Conservation (phyloP, 129 eudicot species). For the Chrysanthemum seticuspe region DNA sequence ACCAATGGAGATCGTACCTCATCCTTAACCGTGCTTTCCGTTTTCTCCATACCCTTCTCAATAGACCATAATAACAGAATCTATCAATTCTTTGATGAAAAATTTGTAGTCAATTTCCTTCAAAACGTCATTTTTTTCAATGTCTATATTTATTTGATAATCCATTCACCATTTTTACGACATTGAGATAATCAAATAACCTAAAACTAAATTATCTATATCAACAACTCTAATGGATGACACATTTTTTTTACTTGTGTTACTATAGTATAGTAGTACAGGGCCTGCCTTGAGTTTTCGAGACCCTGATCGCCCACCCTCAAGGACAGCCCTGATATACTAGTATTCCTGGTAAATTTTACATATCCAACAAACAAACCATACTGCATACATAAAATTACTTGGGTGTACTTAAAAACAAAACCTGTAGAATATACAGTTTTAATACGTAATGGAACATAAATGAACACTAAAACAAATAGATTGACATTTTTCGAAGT, state of each 20-base stretch:
- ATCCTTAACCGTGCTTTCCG: constrained; percentile 20
- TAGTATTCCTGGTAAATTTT: too few relatives aligned
- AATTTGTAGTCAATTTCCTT: not conserved
- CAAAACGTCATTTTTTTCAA: not conserved
- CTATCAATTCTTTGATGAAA: not conserved
- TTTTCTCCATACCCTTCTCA: constrained; percentile 24
- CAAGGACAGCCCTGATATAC: too few relatives aligned
- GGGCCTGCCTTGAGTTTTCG: too few relatives aligned
- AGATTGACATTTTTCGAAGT: not conserved
- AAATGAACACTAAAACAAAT: not conserved
- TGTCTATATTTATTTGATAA: too few relatives aligned
- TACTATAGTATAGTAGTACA: too few relatives aligned
- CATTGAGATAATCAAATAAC: too few relatives aligned
- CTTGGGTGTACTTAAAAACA: constrained; percentile 6
- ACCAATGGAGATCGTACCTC: constrained; percentile 33
- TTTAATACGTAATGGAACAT: not conserved
- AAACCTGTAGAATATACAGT: constrained; percentile 3
- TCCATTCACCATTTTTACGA: too few relatives aligned
- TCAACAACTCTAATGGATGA: too few relatives aligned
- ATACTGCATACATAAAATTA: not conserved
- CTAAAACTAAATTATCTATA: too few relatives aligned
- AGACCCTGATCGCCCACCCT: too few relatives aligned
- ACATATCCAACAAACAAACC: not conserved
- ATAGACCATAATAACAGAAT: constrained; percentile 13
- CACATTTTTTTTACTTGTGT: too few relatives aligned